Conservation (phyloP, 257 asterid species). For the Rhazya stricta region DNA sequence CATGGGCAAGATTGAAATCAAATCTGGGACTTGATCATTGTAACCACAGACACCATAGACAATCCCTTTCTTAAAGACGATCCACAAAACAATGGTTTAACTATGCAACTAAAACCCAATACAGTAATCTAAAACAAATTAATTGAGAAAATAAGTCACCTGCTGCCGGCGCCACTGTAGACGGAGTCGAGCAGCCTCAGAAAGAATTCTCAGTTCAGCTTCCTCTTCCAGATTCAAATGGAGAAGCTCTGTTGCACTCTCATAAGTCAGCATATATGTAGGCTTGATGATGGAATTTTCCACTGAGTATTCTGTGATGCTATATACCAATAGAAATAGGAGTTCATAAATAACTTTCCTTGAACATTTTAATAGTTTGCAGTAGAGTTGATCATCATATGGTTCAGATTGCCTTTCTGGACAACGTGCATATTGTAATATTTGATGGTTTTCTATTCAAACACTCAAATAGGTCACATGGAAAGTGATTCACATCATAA, state of each 20-base stretch:
- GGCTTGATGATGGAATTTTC: conserved; percentile 88
- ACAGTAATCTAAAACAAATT: not conserved
- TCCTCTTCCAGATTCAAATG: conserved; percentile 91
- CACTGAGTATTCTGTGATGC: conserved; percentile 88
- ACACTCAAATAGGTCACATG: not conserved
- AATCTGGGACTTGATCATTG: not conserved
- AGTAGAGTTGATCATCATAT: not conserved
- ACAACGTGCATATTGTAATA: not conserved
- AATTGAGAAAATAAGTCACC: conserved; percentile 39
- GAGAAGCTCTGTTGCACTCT: conserved; percentile 94
- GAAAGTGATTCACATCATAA: not conserved
- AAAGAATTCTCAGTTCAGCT: conserved; percentile 73
- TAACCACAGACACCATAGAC: not conserved
- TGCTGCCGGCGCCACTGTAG: conserved; percentile 81
- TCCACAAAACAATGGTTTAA: not conserved
- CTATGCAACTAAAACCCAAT: not conserved
- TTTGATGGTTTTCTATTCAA: not conserved
- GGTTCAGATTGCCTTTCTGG: not conserved
- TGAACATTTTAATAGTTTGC: not conserved
- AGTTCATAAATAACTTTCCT: conserved; percentile 8
- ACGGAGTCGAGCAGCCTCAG: conserved; percentile 86
- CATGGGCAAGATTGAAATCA: not conserved
- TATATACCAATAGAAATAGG: conserved; percentile 39
- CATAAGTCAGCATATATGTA: conserved; percentile 94
- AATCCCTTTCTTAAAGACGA: not conserved